Conservation (phyloP, 139 green algal genomes). For the Tetradesmus obliquus region DNA sequence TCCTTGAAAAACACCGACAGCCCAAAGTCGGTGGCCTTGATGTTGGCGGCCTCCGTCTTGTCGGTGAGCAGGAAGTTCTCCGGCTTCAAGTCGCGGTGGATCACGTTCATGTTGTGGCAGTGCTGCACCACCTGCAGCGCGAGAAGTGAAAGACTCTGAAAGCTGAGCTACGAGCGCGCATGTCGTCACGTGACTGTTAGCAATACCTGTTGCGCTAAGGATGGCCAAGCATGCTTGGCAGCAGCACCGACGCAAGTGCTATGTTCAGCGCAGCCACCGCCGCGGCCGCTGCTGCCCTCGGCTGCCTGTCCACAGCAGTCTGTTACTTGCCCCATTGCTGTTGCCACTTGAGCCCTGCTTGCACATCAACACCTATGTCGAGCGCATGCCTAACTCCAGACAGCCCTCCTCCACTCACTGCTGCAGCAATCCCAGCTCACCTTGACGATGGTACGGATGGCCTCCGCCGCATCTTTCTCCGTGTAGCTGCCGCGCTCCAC, state of each 20-base stretch:
- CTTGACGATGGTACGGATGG: constrained; percentile 70
- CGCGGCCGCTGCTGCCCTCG: not conserved
- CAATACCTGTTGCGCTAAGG: too few relatives aligned
- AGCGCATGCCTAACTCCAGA: not conserved
- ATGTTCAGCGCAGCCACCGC: too few relatives aligned
- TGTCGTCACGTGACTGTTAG: too few relatives aligned
- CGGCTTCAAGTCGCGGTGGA: constrained; percentile 92
- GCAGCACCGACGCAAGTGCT: not conserved
- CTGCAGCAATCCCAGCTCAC: constrained; percentile 61
- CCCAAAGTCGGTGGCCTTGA: constrained; percentile 95
- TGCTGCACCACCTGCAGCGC: constrained; percentile 77
- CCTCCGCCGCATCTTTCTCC: constrained; percentile 58
- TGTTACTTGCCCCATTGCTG: not conserved
- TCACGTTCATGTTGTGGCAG: constrained; percentile 94
- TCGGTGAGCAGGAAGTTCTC: constrained; percentile 84
- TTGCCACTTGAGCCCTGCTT: not conserved
- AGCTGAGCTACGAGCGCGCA: too few relatives aligned
- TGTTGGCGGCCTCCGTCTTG: constrained; percentile 54
- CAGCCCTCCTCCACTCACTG: not conserved
- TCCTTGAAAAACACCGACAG: constrained; percentile 86
- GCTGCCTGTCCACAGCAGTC: too few relatives aligned
- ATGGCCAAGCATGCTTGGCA: not conserved
- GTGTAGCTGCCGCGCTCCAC: constrained; percentile 85
- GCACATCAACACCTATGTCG: not conserved
- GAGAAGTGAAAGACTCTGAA: not conserved